These are phyloP conservation scores for Artomyces pyxidatus DNA, from an alignment of 768 basidiomycete species.

Conservation along the genomic window DNA sequence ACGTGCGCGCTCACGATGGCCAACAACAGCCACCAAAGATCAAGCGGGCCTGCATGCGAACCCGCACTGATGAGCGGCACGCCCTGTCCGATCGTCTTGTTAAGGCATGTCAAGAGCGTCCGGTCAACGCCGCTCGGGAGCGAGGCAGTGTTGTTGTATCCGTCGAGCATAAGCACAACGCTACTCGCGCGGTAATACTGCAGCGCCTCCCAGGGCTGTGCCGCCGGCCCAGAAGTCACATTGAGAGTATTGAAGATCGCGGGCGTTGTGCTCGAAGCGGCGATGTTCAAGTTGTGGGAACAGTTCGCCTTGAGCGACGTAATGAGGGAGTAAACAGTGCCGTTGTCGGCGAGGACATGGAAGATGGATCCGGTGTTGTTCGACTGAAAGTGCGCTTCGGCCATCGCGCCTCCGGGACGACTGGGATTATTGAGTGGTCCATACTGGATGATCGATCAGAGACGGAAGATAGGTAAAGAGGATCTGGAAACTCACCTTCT, in stretches of 20 bases:
- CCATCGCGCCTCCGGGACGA: slow-evolving; percentile 27
- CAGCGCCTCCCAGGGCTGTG: slow-evolving; percentile 18
- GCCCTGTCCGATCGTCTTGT: background rate
- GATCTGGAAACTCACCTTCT: background rate
- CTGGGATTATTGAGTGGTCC: slow-evolving; percentile 25
- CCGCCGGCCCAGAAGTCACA: slow-evolving; percentile 8
- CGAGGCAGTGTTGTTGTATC: slow-evolving; percentile 22
- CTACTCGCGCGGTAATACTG: slow-evolving; percentile 22
- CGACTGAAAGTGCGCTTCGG: slow-evolving; percentile 21
- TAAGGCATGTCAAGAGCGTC: slow-evolving; percentile 9
- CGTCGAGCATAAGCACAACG: slow-evolving; percentile 18
- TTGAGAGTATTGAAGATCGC: too few species aligned
- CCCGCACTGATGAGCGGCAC: too few species aligned
- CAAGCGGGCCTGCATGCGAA: too few species aligned
- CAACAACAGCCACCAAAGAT: too few species aligned
- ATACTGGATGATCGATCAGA: slow-evolving; percentile 20
- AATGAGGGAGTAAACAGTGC: slow-evolving; percentile 25
- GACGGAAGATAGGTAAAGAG: background rate
- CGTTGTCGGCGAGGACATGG: slow-evolving; percentile 27
- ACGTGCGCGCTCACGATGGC: too few species aligned
- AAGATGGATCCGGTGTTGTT: slow-evolving; percentile 23
- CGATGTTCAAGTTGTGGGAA: slow-evolving; percentile 13
- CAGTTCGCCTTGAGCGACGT: slow-evolving; percentile 23
- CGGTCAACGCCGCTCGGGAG: slow-evolving; percentile 26
- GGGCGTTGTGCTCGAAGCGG: slow-evolving; percentile 9